Base-by-base conservation (phyloP, 2,329 filamentous ascomycete genomes). In the Pezicula radicicola region DNA sequence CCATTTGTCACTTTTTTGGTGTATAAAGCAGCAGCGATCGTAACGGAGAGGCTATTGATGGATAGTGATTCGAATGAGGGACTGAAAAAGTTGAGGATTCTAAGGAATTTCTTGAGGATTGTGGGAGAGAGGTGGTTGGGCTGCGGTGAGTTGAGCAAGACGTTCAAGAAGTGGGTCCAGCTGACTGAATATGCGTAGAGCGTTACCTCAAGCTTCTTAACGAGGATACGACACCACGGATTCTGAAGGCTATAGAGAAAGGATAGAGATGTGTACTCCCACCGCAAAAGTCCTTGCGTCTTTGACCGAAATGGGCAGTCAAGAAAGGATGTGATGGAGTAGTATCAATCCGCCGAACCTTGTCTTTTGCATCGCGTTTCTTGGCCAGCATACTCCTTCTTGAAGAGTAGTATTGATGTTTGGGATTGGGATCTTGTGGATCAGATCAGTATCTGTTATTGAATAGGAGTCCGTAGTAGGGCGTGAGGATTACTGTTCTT, bases 141-240 rank as follows among this genome's bases (percentile, higher is more conserved):
- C 33, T 49, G 56, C 15, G 50, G 58, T 60, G 15, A 58, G 57
- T 56, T 41, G 43, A 51, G 16, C 16, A 48, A 47, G 25, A 43
- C 6, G 8, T 40, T 42, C 21, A 18, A 18, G 43, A 53, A 30
- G 35, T 46, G 6, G 15, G 10, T 50, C 40, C 35, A 35, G 25
- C 30, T 57, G 28, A 55, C 46, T 48, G 45, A 53, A 47, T 37
- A 36, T 48, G 15, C 52, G 3, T 52, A 60, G 58, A 52, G 15
- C 54, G 58, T 12, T 60, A 57, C 33, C 51, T 59, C 16, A 53
- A 53, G 27, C 49, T 60, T 48, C 54, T 60, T n/a, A 48, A 60
- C 36, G 56, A 60, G 15, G 54, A 60, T 53, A 60, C 58, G n/a
- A 57, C 58, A n/a, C 58, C 58, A 25, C 41, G 56, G 18, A 52